These are phyloP conservation scores for Gossypium longicalyx DNA, from an alignment of 345 rosid genomes.

Conservation along the genomic window DNA sequence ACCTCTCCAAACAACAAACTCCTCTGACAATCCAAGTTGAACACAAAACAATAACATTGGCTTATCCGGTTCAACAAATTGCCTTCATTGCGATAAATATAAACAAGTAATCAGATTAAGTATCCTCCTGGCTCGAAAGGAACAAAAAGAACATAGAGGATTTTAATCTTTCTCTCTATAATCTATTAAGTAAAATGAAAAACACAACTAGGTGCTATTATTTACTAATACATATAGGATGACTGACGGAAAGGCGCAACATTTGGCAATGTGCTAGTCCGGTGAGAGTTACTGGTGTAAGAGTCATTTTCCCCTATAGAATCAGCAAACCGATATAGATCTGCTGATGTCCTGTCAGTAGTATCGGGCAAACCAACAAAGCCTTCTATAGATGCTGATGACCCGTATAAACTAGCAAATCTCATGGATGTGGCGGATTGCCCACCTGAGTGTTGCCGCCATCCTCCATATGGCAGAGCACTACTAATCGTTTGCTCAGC, in stretches of 20 bases:
- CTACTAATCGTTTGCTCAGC: constrained; percentile 24
- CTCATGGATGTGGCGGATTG: constrained; percentile 27
- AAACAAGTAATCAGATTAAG: background rate
- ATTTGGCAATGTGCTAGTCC: constrained; percentile 1
- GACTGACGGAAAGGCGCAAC: background rate
- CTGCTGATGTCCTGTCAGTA: constrained; percentile 25
- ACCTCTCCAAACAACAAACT: too few species aligned
- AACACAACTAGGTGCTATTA: background rate
- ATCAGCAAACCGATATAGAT: constrained; percentile 43
- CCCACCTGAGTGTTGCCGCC: constrained; percentile 29
- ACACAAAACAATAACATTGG: too few species aligned
- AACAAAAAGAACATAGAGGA: background rate
- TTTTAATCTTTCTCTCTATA: background rate
- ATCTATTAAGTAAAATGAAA: background rate
- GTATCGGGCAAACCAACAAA: constrained; percentile 38
- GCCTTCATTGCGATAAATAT: too few species aligned
- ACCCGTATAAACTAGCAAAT: constrained; percentile 24
- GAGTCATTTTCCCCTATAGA: constrained; percentile 19
- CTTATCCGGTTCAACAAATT: too few species aligned
- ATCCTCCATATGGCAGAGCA: constrained; percentile 25
- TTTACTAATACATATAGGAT: constrained; percentile 10
- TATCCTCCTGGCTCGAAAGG: background rate
- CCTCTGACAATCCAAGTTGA: too few species aligned
- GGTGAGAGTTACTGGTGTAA: constrained; percentile 9
- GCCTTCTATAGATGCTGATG: constrained; percentile 39